Conservation (phyloP, 371 early-diverging fungal species). For the Mucor plumbeus region DNA sequence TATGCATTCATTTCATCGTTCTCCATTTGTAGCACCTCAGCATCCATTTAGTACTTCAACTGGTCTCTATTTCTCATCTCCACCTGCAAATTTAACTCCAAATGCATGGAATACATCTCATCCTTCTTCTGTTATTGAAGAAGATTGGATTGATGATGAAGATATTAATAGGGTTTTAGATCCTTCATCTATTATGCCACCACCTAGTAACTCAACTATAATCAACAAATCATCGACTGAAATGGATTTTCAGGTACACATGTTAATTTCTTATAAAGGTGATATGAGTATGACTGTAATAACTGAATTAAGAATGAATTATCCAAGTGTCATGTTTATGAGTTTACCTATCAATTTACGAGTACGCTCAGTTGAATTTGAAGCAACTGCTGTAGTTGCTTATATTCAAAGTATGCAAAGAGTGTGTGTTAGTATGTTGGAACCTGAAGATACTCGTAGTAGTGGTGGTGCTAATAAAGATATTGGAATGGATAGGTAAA, state of each 20-base stretch:
- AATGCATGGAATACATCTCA: constrained; percentile 24
- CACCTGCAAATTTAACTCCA: constrained; percentile 1
- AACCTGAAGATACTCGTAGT: constrained; percentile 61
- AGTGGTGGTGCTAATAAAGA: constrained; percentile 23
- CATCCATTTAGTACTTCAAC: constrained; percentile 42
- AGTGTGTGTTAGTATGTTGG: constrained; percentile 89
- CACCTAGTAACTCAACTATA: constrained; percentile 9
- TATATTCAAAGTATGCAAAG: constrained; percentile 75
- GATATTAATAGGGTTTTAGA: constrained; percentile 27
- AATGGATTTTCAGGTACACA: constrained; percentile 80
- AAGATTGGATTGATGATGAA: constrained; percentile 60
- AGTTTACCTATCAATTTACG: constrained; percentile 85
- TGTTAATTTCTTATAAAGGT: constrained; percentile 81
- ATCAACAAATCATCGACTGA: constrained; percentile 29
- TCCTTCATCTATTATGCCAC: constrained; percentile 14
- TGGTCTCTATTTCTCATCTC: constrained; percentile 17
- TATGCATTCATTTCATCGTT: constrained; percentile 55
- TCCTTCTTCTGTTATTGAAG: constrained; percentile 26
- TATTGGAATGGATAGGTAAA: constrained; percentile 43
- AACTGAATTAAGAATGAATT: constrained; percentile 90
- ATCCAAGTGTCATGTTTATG: constrained; percentile 91
- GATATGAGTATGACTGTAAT: constrained; percentile 84
- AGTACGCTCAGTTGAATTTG: constrained; percentile 84
- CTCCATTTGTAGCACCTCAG: constrained; percentile 57
- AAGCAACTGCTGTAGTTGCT: constrained; percentile 87